Base-by-base conservation (phyloP, 306 rosid genomes). In the Begonia fuchsioides region DNA sequence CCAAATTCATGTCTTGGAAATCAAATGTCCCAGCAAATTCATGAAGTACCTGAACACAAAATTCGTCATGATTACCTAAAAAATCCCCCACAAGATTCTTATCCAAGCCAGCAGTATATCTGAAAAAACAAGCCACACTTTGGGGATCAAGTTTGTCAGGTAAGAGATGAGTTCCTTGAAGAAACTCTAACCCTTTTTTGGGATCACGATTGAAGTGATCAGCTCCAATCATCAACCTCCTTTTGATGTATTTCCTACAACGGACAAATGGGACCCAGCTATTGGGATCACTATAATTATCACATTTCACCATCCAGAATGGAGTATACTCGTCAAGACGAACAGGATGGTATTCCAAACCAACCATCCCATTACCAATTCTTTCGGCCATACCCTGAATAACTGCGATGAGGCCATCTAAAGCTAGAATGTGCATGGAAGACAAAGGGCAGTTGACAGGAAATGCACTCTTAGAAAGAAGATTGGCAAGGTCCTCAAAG, bases 161-260 rank as follows among this genome's bases (percentile, higher is more conserved):
- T 76, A 90, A 73, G 70, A 90, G 98, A 68, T 85, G 94, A 16
- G 87, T 77, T 81, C 95, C 98, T 68, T 90, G 98, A 51, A 90
- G 95, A 66, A 85, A 90, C 68, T 90, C 98, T 26, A 90, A 70
- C 62, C 98, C 98, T 80, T 90, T 90, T 72, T 90, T 90, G 44
- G 98, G 98, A 67, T 90, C 98, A 50, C 95, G 94, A 66, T 90
- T 90, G 59, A 85, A 90, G 77, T 90, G 98, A 71, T 90, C 98
- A 32, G 98, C 98, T 69, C 98, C 95, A 61, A 90, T 82, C 98
- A 85, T 90, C 70, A 90, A 63, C 68, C 94, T 82, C 66, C 95
- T 85, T 65, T 90, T 90, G 68, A 90, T 81, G 71, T 81, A 79
- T 73, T 90, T 90, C 73, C 76, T 81, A 50, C 92, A 74, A 51